A percentile compares a stretch with the other conserved stretches of the same genome.
These are phyloP conservation scores for Arachis monticola DNA, from an alignment of 331 rosid species.

Conservation along the genomic window DNA sequence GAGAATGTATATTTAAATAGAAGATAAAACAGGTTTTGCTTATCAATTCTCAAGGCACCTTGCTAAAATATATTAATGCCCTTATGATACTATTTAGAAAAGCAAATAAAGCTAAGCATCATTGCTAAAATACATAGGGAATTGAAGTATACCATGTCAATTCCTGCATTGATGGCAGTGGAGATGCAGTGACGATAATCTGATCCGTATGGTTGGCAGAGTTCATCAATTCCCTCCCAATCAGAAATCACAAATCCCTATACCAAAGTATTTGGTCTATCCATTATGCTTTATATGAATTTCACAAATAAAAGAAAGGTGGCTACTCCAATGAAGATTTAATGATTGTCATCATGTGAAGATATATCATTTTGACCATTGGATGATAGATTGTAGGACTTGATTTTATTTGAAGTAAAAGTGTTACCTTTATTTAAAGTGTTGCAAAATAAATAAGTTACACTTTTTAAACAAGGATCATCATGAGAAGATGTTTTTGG, in stretches of 20 bases:
- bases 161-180: conserved; percentile 68
- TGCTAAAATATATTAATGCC: not conserved
- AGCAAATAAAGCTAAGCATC: not conserved
- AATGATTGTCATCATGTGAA: too few relatives aligned
- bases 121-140: conserved; percentile 3
- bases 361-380: too few relatives aligned
- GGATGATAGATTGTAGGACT: too few relatives aligned
- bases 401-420: too few relatives aligned
- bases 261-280: conserved; percentile 20
- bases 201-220: conserved; percentile 60
- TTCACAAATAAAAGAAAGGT: too few relatives aligned
- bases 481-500: too few relatives aligned
- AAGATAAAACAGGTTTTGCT: not conserved
- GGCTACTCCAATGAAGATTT: too few relatives aligned
- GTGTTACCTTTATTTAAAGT: too few relatives aligned
- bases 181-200: conserved; percentile 65
- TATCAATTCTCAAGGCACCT: not conserved
- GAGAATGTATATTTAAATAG: conserved; percentile 5
- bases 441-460: too few relatives aligned
- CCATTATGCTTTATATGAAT: conserved; percentile 17
- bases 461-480: too few relatives aligned
- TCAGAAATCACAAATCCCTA: conserved; percentile 85
- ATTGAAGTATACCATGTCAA: conserved; percentile 64
- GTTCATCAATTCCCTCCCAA: conserved; percentile 71
- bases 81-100: not conserved